Base-by-base conservation (phyloP, 306 rosid genomes). In the Purshia tridentata region DNA sequence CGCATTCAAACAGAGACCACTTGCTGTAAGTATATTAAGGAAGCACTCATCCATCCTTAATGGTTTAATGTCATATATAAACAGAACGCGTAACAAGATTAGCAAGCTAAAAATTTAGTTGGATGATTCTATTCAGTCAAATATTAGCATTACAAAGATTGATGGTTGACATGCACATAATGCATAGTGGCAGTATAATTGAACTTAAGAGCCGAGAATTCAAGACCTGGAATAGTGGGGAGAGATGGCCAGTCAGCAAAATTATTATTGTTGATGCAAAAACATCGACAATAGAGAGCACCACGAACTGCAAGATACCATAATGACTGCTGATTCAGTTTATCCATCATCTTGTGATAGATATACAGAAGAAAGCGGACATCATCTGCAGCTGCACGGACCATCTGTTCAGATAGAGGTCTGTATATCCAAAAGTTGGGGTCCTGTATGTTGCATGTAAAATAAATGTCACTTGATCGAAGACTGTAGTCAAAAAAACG, bases 241-340 rank as follows among this genome's bases (percentile, higher is more conserved):
- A 95, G 93, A 81, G 91, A 67, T 51, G 95, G 98, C 97, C 97
- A 95, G 78, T 91, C 91, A 51, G 92, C 84, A 81, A 72, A 81
- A 65, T 76, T 77, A 84, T 85, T 82, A 69, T 71, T 62, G 74
- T 78, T 84, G 82, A 85, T 72, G 88, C 99, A 94, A 84, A 89
- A 94, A 75, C 97, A 94, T 57, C 93, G 90, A 80, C 97, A 91
- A 76, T 91, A 89, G 80, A 94, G 87, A 40, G 97, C 92, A 81
- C 99, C 99, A 41, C 97, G 99, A 77, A 94, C 91, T 48, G 88
- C 86, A 68, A 94, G 99, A 85, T 83, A 77, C 99, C 98, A 91
- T 55, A 91, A 74, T 57, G 98, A 85, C 68, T 78, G 77, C 55
- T 86, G 91, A 76, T 69, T 95, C 77, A 91, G 62, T 83, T 89